Conservation (phyloP, 495 filamentous ascomycete species). For the Peziza echinospora region DNA sequence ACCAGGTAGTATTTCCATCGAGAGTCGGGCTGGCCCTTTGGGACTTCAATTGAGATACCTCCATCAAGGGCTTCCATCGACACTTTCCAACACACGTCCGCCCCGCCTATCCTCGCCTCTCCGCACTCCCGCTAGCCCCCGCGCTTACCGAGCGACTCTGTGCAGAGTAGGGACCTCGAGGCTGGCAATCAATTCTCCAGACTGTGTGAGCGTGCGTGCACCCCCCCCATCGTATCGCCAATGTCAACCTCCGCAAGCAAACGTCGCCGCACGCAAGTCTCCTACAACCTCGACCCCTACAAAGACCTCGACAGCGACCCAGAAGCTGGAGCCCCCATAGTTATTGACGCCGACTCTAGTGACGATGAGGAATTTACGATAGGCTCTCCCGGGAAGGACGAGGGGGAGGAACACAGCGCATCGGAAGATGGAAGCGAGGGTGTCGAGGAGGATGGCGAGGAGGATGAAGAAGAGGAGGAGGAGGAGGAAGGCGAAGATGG, state of each 20-base stretch:
- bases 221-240: no score
- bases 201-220: no score
- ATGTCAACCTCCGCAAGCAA: neutral
- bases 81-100: no score
- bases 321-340: neutral
- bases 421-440: neutral
- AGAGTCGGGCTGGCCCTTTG: no score
- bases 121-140: no score
- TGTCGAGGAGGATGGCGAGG: conserved; percentile 2
- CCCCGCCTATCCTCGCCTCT: no score
- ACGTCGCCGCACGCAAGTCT: conserved; percentile 7
- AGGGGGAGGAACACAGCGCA: neutral
- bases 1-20: no score
- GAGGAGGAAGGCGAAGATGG: neutral
- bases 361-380: conserved; percentile 9
- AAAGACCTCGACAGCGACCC: conserved; percentile 13
- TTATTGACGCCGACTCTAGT: neutral
- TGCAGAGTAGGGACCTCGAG: no score
- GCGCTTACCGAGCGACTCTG: no score
- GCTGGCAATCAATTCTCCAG: no score
- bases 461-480: neutral
- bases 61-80: no score
- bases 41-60: no score
- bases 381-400: neutral
- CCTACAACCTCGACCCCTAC: conserved; percentile 15